Evolutionary conservation across 1,284 basidiomycete species (phyloP).

Genomic region (Naganishia sp.): DNA sequence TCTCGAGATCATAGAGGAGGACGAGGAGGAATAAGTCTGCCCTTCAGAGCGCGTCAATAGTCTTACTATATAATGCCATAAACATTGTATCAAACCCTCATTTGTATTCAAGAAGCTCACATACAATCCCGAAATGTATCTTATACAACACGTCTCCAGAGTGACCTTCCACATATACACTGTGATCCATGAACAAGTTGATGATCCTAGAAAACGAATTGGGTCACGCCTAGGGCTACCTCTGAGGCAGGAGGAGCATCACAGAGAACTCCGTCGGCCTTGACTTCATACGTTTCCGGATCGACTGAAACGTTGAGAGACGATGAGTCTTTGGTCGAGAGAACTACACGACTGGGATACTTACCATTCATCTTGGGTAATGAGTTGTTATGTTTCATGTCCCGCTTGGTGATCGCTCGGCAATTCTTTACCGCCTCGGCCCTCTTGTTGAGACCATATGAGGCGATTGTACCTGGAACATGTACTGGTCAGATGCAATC

Average conservation of each 20-base stretch:
- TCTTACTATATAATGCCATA: not conserved
- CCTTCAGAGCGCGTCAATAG: not conserved
- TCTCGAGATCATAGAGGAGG: slow-evolving; percentile 28
- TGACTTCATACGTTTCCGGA: slow-evolving; percentile 87
- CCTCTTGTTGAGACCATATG: slow-evolving; percentile 74
- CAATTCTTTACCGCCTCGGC: slow-evolving; percentile 76
- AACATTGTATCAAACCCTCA: slow-evolving; percentile 7
- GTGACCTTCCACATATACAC: too few relatives aligned
- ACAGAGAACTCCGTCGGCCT: slow-evolving; percentile 73
- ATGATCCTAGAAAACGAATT: slow-evolving; percentile 53
- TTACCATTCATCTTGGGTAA: slow-evolving; percentile 70
- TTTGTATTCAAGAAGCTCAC: slow-evolving; percentile 6
- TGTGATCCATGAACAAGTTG: not conserved
- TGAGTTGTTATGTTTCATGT: slow-evolving; percentile 90
- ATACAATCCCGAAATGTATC: not conserved
- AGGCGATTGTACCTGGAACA: slow-evolving; percentile 59
- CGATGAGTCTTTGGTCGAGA: not conserved
- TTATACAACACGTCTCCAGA: not conserved
- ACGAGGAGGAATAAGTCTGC: not conserved
- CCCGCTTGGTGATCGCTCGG: slow-evolving; percentile 72
- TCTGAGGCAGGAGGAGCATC: slow-evolving; percentile 74
- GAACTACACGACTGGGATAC: slow-evolving; percentile 22
- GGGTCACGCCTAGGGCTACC: slow-evolving; percentile 68
- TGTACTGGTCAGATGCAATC: slow-evolving; percentile 5
- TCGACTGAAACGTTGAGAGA: slow-evolving; percentile 62